A percentile compares a stretch with the other conserved stretches of the same genome.
Conservation (phyloP, 257 asterid genomes). For the Solanum rostratum region DNA sequence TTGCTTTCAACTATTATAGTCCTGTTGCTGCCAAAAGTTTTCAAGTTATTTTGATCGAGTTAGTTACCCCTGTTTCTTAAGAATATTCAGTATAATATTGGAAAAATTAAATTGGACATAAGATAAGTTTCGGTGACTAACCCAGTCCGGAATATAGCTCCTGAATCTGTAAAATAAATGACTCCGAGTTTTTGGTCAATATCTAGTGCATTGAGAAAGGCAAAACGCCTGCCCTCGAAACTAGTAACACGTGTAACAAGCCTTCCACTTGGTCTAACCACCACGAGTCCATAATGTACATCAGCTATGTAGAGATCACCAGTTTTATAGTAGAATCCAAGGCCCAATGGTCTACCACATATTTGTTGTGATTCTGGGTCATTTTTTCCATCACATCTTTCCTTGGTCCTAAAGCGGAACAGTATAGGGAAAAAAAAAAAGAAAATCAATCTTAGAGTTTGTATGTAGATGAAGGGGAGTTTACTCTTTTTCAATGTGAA, state of each 20-base stretch:
- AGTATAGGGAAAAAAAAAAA: not conserved
- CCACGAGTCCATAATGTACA: slow-evolving; percentile 28
- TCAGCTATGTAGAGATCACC: slow-evolving; percentile 36
- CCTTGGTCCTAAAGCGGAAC: slow-evolving; percentile 19
- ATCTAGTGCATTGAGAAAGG: slow-evolving; percentile 29
- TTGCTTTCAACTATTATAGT: slow-evolving; percentile 19
- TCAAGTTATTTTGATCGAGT: not conserved
- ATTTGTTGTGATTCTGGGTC: not conserved
- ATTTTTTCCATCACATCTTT: slow-evolving; percentile 24
- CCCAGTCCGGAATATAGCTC: slow-evolving; percentile 13
- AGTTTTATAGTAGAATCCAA: slow-evolving; percentile 22
- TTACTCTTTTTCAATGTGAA: not conserved
- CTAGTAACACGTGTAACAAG: slow-evolving; percentile 16
- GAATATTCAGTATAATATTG: not conserved
- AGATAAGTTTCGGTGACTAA: not conserved
- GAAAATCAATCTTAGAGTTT: not conserved
- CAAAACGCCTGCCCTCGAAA: slow-evolving; percentile 15
- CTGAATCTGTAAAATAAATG: slow-evolving; percentile 36
- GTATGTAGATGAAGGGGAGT: not conserved
- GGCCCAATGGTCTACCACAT: slow-evolving; percentile 39
- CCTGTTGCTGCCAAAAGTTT: slow-evolving; percentile 10
- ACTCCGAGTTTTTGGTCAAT: slow-evolving; percentile 28
- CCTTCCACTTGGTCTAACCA: slow-evolving; percentile 41
- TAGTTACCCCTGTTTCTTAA: not conserved
- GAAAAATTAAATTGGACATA: not conserved